phyloP scores from a whole-genome alignment of 2,329 filamentous ascomycete species.

The Colletotrichum aenigma region DNA sequence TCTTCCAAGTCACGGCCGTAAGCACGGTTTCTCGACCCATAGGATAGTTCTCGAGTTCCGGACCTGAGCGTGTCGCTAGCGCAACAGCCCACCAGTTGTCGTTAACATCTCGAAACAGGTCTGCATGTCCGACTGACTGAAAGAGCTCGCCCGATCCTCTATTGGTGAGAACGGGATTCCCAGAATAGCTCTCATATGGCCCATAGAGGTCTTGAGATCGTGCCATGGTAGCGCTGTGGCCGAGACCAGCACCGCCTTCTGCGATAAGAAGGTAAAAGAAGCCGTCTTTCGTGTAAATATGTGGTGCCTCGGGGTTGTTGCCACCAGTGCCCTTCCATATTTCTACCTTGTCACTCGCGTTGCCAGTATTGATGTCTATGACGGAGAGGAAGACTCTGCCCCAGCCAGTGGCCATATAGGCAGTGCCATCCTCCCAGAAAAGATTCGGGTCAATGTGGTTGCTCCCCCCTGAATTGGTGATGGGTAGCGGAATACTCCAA shows the following conservation, averaged over 20 bases:
- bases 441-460: not conserved
- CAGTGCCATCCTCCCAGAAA: not conserved
- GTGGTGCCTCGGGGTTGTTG: conserved; percentile 40
- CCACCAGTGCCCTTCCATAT: not conserved
- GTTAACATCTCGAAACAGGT: conserved; percentile 32
- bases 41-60: not conserved
- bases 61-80: not conserved
- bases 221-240: conserved; percentile 41
- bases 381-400: not conserved
- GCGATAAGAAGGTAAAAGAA: conserved; percentile 50
- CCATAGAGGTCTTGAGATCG: conserved; percentile 36
- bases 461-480: not conserved
- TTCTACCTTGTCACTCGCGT: not conserved
- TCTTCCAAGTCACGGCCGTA: not conserved
- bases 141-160: conserved; percentile 30
- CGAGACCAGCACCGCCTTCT: conserved; percentile 44
- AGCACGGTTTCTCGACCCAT: not conserved
- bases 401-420: not conserved
- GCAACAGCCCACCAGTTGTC: not conserved
- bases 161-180: conserved; percentile 43
- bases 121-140: conserved; percentile 34
- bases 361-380: not conserved
- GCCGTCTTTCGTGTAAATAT: conserved; percentile 44
- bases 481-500: not conserved
- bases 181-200: conserved; percentile 36